These are phyloP conservation scores for Inga oerstediana DNA, from an alignment of 306 rosid species.

Conservation along the genomic window DNA sequence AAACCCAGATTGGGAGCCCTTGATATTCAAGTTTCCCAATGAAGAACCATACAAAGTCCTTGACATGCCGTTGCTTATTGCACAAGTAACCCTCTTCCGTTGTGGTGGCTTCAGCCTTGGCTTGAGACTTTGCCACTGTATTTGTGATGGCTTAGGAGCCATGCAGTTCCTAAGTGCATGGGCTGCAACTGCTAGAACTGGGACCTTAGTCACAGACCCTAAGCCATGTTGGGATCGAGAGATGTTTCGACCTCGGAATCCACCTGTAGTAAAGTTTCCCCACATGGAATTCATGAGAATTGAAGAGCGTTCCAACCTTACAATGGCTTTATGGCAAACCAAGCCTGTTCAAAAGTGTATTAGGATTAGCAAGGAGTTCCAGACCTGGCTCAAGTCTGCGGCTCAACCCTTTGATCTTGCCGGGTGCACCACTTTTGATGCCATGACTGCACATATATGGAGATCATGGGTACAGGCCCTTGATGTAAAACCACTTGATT, in stretches of 20 bases:
- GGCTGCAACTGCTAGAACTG: conserved; percentile 77
- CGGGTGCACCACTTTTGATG: conserved; percentile 76
- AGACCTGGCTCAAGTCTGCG: conserved; percentile 48
- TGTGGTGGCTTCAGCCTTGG: conserved; percentile 97
- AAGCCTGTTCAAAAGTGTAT: conserved; percentile 80
- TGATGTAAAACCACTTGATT: conserved; percentile 68
- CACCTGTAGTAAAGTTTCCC: conserved; percentile 65
- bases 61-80: conserved; percentile 89
- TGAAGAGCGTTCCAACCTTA: conserved; percentile 75
- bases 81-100: conserved; percentile 68
- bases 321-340: conserved; percentile 60
- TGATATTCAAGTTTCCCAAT: conserved; percentile 71
- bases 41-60: conserved; percentile 88
- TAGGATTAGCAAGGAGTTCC: conserved; percentile 67
- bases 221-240: conserved; percentile 79
- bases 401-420: conserved; percentile 52
- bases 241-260: conserved; percentile 62
- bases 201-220: conserved; percentile 53
- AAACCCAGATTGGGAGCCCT: conserved; percentile 86
- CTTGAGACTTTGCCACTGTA: conserved; percentile 89
- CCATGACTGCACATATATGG: conserved; percentile 91
- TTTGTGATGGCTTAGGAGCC: conserved; percentile 92
- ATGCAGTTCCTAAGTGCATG: conserved; percentile 84
- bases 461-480: conserved; percentile 91
- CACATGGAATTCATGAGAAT: conserved; percentile 82